Conservation (phyloP, 768 basidiomycete species). For the Sistotremastrum suecicum region DNA sequence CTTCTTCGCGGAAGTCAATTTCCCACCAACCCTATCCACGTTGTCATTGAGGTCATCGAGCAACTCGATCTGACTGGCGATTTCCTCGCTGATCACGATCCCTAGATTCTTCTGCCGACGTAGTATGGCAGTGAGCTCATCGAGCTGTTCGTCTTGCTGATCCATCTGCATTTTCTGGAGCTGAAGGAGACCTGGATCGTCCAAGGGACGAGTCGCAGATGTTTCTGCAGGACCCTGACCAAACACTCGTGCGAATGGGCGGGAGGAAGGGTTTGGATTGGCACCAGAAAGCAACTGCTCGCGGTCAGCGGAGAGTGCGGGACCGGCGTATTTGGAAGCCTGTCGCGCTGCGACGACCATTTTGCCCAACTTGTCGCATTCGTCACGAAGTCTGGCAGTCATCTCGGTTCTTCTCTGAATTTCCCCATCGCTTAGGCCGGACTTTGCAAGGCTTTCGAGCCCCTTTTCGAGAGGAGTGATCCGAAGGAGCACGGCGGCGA, state of each 20-base stretch:
- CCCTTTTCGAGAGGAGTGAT: constrained; percentile 59
- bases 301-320: constrained; percentile 7
- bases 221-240: constrained; percentile 61
- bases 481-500: constrained; percentile 64
- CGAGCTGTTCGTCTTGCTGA: constrained; percentile 73
- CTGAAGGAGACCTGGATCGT: constrained; percentile 65
- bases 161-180: constrained; percentile 72
- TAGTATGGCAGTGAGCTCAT: constrained; percentile 67
- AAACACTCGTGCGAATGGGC: constrained; percentile 61
- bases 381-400: constrained; percentile 78
- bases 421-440: constrained; percentile 85
- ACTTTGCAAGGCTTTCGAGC: constrained; percentile 45
- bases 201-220: constrained; percentile 73
- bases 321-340: constrained; percentile 17
- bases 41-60: constrained; percentile 66
- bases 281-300: constrained; percentile 17
- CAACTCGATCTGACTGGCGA: constrained; percentile 72
- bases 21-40: constrained; percentile 64
- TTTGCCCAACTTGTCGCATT: constrained; percentile 76
- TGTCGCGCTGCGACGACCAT: constrained; percentile 70
- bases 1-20: constrained; percentile 67
- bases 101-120: constrained; percentile 79
- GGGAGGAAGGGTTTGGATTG: constrained; percentile 31
- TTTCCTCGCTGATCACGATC: constrained; percentile 71
- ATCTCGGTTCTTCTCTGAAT: constrained; percentile 78